Base-by-base conservation (phyloP, 1,139 yeast species). In the Zygosaccharomyces pseudobailii region DNA sequence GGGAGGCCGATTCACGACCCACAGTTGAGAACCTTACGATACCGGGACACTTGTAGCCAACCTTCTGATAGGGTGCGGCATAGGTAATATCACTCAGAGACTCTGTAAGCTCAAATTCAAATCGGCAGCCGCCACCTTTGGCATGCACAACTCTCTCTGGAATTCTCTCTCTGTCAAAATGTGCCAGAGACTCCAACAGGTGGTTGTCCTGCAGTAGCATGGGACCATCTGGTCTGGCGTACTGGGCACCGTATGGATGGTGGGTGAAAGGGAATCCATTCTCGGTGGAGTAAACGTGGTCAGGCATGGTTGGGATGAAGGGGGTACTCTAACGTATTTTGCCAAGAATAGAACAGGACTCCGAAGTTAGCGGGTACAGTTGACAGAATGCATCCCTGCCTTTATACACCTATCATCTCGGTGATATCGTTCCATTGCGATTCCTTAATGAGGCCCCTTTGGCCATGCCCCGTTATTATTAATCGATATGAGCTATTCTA, bases 131-230 rank as follows among this genome's bases (percentile, higher is more conserved):
- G 37, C 88, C 85, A 55, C 95, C 95, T 69, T 86, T 86, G 53
- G 95, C 95, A 65, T 87, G 95, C 43, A 87, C 95, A 47, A 87
- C 94, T 68, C 95, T 79, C 71, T 87, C 95, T 36, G 95, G 95
- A 52, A 87, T 81, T 67, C 95, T 77, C 71, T 87, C 95, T 61
- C 95, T 79, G 71, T 85, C 92, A 61, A 87, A 87, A 67, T 85
- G 94, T 25, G 95, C 86, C 46, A 87, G 71, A 36, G 85, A 74
- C 62, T 87, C 95, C 61, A 86, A 76, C 62, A 86, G 71, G 68
- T 84, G 85, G 70, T 81, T 80, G 66, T 87, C 95, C 69, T 87
- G 95, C 57, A 87, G 67, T 51, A 86, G 73, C 57, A 85, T 71
- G 28, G 95, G 90, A 53, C 95, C 90, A 55, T 78, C 80, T 51